These are phyloP conservation scores for Russula earlei DNA, from an alignment of 768 basidiomycete genomes.

Conservation along the genomic window DNA sequence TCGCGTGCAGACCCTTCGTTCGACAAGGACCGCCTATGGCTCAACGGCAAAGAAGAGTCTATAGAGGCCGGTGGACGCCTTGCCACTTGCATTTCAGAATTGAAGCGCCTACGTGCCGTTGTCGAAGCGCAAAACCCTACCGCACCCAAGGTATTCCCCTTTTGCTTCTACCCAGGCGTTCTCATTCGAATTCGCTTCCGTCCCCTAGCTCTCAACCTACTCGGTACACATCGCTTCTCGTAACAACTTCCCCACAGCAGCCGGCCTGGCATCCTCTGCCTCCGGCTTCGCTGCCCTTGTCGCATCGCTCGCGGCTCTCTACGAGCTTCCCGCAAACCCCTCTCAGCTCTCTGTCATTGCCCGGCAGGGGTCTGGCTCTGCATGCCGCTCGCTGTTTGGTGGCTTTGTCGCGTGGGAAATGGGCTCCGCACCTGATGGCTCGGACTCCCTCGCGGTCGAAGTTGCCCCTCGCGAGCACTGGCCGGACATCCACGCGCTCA, in stretches of 20 bases:
- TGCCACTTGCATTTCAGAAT: conserved; percentile 76
- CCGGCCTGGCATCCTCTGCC: conserved; percentile 94
- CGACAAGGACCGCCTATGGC: conserved; percentile 75
- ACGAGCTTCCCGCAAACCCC: conserved; percentile 65
- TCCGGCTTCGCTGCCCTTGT: conserved; percentile 95
- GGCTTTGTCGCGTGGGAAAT: conserved; percentile 96
- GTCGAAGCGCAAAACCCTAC: conserved; percentile 63
- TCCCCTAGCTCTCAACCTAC: conserved; percentile 51
- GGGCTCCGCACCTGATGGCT: conserved; percentile 56
- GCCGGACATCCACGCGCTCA: conserved; percentile 94
- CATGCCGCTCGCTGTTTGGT: conserved; percentile 94
- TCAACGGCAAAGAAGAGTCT: conserved; percentile 87
- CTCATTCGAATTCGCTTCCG: conserved; percentile 12
- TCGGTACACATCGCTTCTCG: conserved; percentile 84
- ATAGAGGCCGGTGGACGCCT: conserved; percentile 76
- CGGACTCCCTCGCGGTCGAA: conserved; percentile 82
- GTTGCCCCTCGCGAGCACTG: conserved; percentile 81
- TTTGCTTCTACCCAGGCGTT: neutral
- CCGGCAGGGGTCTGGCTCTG: conserved; percentile 95
- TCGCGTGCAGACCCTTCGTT: conserved; percentile 76
- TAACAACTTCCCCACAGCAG: conserved; percentile 99
- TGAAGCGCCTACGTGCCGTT: conserved; percentile 66
- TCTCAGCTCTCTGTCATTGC: conserved; percentile 88
- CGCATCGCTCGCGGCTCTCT: conserved; percentile 79
- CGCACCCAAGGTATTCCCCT: conserved; percentile 49